Evolutionary conservation across 163 green algal species (phyloP).

Genomic region (Trebouxia gelatinosa): DNA sequence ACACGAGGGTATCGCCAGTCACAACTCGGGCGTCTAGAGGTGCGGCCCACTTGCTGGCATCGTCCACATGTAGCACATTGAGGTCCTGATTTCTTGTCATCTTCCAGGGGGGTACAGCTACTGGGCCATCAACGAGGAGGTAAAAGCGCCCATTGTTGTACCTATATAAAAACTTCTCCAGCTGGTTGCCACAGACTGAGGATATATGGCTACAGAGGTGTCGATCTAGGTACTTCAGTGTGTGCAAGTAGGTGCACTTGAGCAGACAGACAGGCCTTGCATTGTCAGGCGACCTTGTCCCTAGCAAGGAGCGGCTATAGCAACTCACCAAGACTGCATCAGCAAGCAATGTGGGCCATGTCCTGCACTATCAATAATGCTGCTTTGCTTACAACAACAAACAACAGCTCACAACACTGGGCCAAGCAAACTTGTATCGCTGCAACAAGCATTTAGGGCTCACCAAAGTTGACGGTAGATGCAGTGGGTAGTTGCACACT

Average conservation of each 20-base stretch:
- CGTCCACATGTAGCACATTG: conserved; percentile 63
- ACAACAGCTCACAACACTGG: too few species aligned
- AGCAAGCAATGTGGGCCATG: too few species aligned
- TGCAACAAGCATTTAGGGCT: not conserved
- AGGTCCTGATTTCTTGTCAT: conserved; percentile 65
- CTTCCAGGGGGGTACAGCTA: conserved; percentile 50
- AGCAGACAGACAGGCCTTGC: too few species aligned
- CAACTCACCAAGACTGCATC: too few species aligned
- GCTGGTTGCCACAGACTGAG: too few species aligned
- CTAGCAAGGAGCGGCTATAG: too few species aligned
- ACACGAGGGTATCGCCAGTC: conserved; percentile 77
- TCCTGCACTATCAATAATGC: too few species aligned
- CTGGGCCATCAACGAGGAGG: conserved; percentile 63
- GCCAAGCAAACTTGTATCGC: not conserved
- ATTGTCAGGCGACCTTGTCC: too few species aligned
- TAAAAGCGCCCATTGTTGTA: conserved; percentile 83
- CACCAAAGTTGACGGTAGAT: conserved; percentile 82
- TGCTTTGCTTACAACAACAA: too few species aligned
- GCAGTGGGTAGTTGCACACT: conserved; percentile 59
- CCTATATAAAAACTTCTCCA: conserved; percentile 23
- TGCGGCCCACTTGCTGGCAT: conserved; percentile 51
- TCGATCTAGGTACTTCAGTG: too few species aligned
- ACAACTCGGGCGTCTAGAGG: conserved; percentile 47
- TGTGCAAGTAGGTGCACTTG: too few species aligned
- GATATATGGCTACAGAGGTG: too few species aligned